Base-by-base conservation (phyloP, 1,284 basidiomycete genomes). In the Pascua guehoae region DNA sequence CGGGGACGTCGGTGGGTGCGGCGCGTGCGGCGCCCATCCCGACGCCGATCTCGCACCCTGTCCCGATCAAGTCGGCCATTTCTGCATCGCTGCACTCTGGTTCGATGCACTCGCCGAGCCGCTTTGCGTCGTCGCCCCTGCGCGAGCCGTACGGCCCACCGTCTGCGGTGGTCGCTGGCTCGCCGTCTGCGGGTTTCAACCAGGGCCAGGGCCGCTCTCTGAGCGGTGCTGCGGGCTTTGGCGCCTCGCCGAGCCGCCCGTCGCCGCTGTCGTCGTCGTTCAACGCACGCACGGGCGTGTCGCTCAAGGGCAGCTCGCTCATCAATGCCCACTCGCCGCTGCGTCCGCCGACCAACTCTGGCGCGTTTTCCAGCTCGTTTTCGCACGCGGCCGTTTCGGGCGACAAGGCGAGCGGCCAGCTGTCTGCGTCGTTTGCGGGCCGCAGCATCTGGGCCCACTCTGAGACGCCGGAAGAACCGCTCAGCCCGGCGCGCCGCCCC, bases 71-170 rank as follows among this genome's bases (percentile, higher is more conserved):
- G 52, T 74, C 72, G 10, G 70, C 69, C 5, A 61, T 75, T 2
- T 68, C 68, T 4, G 64, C 66, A 5, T 72, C 71, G 7, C 59
- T 75, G 44, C 68, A 70, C 49, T 67, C 67, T 60, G 41, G 61
- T 18, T 53, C 64, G 50, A 15, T 57, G 45, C 49, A 60, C 18
- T 58, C 51, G 36, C 54, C 49, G 39, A 54, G 52, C 53, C 58
- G 62, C 52, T 50, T 49, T 41, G 61, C 66, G 5, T 73, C 73
- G 15, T 74, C 72, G 7, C 73, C 73, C 5, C 56, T 75, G 46
- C 63, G 73, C 44, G 73, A 75, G 56, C 73, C 73, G 8, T 71
- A 70, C 56, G 74, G 74, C 0, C 74, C 74, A 4, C 69, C 74
- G 11, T 62, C 70, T 10, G 73, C 63, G 10, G 63, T 62, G 5